Percentiles rank a stretch among this genome's conserved stretches.
phyloP scores from a whole-genome alignment of 768 basidiomycete genomes.

The Boletus insuetus region DNA sequence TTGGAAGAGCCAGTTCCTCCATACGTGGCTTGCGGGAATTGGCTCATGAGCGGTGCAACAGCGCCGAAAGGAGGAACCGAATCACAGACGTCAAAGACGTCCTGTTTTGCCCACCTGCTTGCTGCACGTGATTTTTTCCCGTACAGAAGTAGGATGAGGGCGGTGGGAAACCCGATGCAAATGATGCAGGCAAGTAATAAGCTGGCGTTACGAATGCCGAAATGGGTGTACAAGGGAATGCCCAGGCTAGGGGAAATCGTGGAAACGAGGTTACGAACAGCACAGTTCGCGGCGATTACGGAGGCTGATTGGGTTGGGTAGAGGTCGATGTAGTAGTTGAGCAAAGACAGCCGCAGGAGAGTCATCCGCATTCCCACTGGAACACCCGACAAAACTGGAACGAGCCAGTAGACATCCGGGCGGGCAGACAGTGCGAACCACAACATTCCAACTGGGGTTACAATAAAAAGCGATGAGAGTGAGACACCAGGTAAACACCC shows the following conservation, averaged over 20 bases:
- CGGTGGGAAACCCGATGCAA: constrained; percentile 16
- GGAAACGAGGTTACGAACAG: constrained; percentile 12
- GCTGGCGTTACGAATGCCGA: constrained; percentile 20
- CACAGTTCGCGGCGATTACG: constrained; percentile 23
- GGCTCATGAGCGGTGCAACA: constrained; percentile 7
- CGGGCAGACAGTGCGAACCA: constrained; percentile 25
- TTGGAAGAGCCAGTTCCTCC: constrained; percentile 9
- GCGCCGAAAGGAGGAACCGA: background rate
- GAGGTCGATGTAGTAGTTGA: constrained; percentile 28
- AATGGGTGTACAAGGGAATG: constrained; percentile 13
- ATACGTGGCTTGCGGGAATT: constrained; percentile 6
- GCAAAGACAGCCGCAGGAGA: constrained; percentile 23
- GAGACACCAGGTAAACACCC: constrained; percentile 20
- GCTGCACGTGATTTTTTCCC: constrained; percentile 14
- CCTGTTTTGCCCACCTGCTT: constrained; percentile 22
- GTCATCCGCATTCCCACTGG: constrained; percentile 29
- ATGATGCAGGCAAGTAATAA: constrained; percentile 22
- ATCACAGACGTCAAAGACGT: background rate
- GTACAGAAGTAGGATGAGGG: constrained; percentile 13
- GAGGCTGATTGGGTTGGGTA: constrained; percentile 24
- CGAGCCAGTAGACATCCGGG: constrained; percentile 20
- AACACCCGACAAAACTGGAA: constrained; percentile 23
- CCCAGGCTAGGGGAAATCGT: constrained; percentile 21
- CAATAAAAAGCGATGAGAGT: constrained; percentile 19
- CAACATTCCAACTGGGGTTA: constrained; percentile 25